Base-by-base conservation (phyloP, 2,329 filamentous ascomycete species). In the Blastomyces gilchristii region DNA sequence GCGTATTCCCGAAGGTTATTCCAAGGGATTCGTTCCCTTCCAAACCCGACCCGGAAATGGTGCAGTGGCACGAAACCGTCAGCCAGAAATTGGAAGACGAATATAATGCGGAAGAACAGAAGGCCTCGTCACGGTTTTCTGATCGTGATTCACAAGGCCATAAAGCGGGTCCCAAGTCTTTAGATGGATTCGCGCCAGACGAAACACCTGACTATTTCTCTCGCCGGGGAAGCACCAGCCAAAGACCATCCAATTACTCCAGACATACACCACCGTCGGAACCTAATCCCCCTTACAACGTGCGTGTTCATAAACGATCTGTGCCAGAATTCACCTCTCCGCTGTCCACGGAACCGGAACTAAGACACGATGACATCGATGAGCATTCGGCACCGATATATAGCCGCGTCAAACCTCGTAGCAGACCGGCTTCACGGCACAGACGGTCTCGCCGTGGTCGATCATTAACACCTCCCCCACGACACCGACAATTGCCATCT, bases 11-110 rank as follows among this genome's bases (percentile, higher is more conserved):
- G 7, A 86, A 85, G 70, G 72, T 79, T 3, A 77, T 87, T 14
- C 85, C 91, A 0, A 86, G 88, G 50, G 83, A 86, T 63, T 83
- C 86, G 0, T 89, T 93, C 64, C 93, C 94, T 0, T 72, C 81
- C 1, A 79, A 83, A 53, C 84, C 91, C 1, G 93, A 97, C 69
- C 77, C 82, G 4, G 87, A 88, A n/a, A 91, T 96, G 76, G 85
- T 91, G 62, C 80, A 82, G 64, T 99, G 94, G 93, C 91, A 97
- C 72, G 85, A 89, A 68, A 80, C 82, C 2, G 92, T 95, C 63
- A 88, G 86, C 45, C 82, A 87, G 64, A 85, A 84, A 68, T 76
- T 96, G 58, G 84, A 86, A 65, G 80, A 83, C 63, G 87, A 92
- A 68, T 83, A 73, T 63, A 69, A 71, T 72, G 77, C 69, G 74